These are phyloP conservation scores for Silene latifolia DNA, from an alignment of 148 eudicot genomes.

Conservation along the genomic window DNA sequence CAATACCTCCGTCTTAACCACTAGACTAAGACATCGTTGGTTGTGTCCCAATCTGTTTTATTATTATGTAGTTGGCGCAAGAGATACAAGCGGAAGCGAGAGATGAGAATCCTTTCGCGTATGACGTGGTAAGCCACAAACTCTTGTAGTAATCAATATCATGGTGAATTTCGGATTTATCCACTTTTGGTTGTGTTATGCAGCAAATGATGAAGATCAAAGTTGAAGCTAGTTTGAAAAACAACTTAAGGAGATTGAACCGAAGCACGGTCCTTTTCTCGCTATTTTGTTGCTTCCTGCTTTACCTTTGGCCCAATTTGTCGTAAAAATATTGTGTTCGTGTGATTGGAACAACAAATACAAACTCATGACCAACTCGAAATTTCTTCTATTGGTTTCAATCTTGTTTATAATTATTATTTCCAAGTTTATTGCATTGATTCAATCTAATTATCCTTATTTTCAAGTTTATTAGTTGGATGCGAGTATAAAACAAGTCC, in stretches of 20 bases:
- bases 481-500: no score
- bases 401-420: no score
- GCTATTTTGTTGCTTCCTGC: slow-evolving; percentile 54
- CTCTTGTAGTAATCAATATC: no score
- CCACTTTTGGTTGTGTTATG: slow-evolving; percentile 13
- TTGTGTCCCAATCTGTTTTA: no score
- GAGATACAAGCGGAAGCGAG: slow-evolving; percentile 71
- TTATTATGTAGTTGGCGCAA: slow-evolving; percentile 77
- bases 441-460: no score
- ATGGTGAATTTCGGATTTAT: not conserved
- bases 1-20: no score
- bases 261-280: slow-evolving; percentile 74
- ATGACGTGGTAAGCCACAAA: slow-evolving; percentile 59
- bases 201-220: slow-evolving; percentile 88
- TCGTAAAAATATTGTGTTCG: not conserved
- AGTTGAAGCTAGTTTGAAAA: slow-evolving; percentile 88
- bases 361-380: not conserved
- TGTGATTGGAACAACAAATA: not conserved
- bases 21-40: no score
- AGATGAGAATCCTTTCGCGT: slow-evolving; percentile 69
- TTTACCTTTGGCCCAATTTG: slow-evolving; percentile 68
- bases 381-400: no score
- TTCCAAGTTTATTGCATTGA: no score
- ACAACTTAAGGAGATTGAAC: slow-evolving; percentile 86
- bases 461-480: no score